Percentiles rank a stretch among this genome's conserved stretches.
phyloP scores from a whole-genome alignment of 176 grass and related monocot species.

The Carex pumila region DNA sequence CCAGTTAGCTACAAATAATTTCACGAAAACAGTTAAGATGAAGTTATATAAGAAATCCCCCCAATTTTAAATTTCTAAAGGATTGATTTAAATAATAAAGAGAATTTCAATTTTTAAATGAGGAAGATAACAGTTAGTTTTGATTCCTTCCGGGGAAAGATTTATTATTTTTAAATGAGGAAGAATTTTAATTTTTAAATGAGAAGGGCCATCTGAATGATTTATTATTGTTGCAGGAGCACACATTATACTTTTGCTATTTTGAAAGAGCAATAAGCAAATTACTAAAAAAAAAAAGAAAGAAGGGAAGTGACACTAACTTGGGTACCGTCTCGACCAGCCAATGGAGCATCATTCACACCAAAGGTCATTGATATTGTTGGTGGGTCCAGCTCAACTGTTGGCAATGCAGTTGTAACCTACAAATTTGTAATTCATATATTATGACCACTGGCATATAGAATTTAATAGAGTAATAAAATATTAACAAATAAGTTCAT shows the following conservation, averaged over 20 bases:
- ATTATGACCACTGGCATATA: constrained; percentile 5
- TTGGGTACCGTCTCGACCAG: constrained; percentile 85
- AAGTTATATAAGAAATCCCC: not conserved
- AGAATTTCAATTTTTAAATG: not conserved
- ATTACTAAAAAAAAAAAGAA: not conserved
- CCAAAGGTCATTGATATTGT: constrained; percentile 99
- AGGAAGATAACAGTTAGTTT: not conserved
- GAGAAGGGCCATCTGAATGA: not conserved
- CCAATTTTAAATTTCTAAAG: not conserved
- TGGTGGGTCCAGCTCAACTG: constrained; percentile 91
- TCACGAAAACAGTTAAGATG: not conserved
- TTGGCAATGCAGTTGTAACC: constrained; percentile 84
- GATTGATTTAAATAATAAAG: not conserved
- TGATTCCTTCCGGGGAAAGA: not conserved
- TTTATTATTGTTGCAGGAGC: not conserved
- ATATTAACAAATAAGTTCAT: constrained; percentile 14
- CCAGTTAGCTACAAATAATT: constrained; percentile 69
- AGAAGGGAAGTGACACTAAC: constrained; percentile 44
- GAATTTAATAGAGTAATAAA: constrained; percentile 12
- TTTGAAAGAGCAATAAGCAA: not conserved
- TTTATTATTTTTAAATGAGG: not conserved
- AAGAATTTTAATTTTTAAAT: not conserved
- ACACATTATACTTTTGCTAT: not conserved
- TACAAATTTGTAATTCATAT: constrained; percentile 33
- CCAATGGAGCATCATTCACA: constrained; percentile 91